Percentiles rank a stretch among this genome's conserved stretches.
Evolutionary conservation across 148 eudicot species (phyloP).

Genomic region (Beta vulgaris): DNA sequence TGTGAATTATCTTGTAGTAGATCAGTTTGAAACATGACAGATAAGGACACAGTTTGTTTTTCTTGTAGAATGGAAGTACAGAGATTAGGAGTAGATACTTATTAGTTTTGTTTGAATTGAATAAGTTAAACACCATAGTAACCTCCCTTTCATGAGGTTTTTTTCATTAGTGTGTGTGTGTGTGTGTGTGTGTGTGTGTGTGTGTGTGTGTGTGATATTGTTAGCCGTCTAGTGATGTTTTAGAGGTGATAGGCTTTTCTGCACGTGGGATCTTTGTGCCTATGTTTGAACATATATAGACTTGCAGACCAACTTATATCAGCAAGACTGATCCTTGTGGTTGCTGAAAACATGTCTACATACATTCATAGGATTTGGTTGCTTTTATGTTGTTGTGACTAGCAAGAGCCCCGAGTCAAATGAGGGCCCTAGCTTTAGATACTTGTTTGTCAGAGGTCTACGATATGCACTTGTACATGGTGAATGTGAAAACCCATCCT

Average conservation of each 20-base stretch:
- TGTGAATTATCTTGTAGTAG: background rate
- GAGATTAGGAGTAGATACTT: background rate
- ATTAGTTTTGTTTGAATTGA: background rate
- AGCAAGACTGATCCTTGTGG: background rate
- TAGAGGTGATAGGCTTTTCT: background rate
- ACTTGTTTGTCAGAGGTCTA: background rate
- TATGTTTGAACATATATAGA: background rate
- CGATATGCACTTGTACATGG: background rate
- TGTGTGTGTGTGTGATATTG: background rate
- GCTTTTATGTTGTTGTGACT: background rate
- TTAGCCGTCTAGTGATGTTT: too few relatives aligned
- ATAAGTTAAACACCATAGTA: background rate
- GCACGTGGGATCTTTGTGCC: background rate
- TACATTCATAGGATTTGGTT: background rate
- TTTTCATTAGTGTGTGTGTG: background rate
- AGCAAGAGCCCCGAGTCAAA: background rate
- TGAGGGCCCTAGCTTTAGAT: background rate
- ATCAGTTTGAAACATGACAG: background rate
- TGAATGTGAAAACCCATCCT: background rate
- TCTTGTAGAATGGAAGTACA: background rate
- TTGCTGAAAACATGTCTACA: background rate
- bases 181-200: background rate
- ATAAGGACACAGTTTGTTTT: background rate
- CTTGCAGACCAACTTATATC: background rate
- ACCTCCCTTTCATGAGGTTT: background rate